Evolutionary conservation across 768 basidiomycete genomes (phyloP).

Genomic region (Pulveroboletus frians): DNA sequence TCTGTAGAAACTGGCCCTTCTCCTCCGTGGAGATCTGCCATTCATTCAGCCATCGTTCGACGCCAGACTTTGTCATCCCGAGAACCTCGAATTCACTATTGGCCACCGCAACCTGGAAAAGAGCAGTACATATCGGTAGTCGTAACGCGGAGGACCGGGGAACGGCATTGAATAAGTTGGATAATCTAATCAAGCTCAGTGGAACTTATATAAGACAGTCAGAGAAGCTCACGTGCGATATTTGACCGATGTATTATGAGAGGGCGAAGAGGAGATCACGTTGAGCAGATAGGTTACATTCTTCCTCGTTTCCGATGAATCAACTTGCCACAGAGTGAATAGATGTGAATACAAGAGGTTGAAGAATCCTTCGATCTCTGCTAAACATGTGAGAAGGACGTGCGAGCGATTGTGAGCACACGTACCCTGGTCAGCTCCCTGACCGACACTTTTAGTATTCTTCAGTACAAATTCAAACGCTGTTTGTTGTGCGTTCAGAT

Average conservation of each 20-base stretch:
- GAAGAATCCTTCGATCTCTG: constrained; percentile 86
- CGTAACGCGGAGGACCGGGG: constrained; percentile 65
- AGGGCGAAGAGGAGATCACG: constrained; percentile 50
- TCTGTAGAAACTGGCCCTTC: constrained; percentile 62
- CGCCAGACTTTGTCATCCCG: constrained; percentile 50
- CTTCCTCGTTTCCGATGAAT: constrained; percentile 51
- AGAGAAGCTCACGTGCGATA: constrained; percentile 58
- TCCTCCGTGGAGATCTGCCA: constrained; percentile 64
- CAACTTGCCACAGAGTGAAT: constrained; percentile 51
- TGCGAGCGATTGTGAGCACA: constrained; percentile 1
- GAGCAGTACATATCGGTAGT: constrained; percentile 52
- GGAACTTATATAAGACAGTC: neutral
- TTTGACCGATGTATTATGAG: constrained; percentile 54
- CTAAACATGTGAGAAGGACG: constrained; percentile 2
- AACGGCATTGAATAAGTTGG: constrained; percentile 76
- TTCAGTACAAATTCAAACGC: constrained; percentile 56
- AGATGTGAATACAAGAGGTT: constrained; percentile 76
- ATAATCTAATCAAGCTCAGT: constrained; percentile 44
- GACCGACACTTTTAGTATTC: constrained; percentile 65
- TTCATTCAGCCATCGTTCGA: constrained; percentile 75
- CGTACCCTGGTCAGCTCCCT: constrained; percentile 73
- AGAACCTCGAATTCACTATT: constrained; percentile 62
- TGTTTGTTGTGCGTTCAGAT: constrained; percentile 46
- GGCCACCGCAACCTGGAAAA: constrained; percentile 53
- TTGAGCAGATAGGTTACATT: constrained; percentile 47